phyloP scores from a whole-genome alignment of 108 stramenopile species.

The Poteriospumella lacustris region DNA sequence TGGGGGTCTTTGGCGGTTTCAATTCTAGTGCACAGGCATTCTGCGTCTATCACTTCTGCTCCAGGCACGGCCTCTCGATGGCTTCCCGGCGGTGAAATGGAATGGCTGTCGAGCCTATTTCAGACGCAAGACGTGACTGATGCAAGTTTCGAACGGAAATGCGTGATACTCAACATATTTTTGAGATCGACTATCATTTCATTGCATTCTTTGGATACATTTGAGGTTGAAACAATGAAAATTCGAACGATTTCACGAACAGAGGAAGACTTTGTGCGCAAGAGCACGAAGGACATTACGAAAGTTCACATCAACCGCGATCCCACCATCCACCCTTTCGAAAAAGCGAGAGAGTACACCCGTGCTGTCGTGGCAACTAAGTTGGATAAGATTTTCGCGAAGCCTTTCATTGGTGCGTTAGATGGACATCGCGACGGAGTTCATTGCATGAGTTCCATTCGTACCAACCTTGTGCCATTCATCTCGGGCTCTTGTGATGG shows the following conservation, averaged over 20 bases:
- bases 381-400: constrained; percentile 89
- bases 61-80: no score
- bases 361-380: constrained; percentile 89
- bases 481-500: constrained; percentile 89
- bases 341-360: constrained; percentile 68
- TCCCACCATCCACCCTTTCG: constrained; percentile 54
- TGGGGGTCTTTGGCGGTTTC: no score
- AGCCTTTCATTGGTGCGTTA: constrained; percentile 81
- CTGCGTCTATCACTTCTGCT: no score
- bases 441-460: constrained; percentile 64
- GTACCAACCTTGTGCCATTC: constrained; percentile 70
- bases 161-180: constrained; percentile 24
- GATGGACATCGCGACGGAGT: constrained; percentile 92
- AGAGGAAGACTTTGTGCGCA: constrained; percentile 48
- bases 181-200: constrained; percentile 16
- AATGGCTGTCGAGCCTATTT: no score
- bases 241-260: constrained; percentile 54
- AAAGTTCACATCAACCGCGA: constrained; percentile 52
- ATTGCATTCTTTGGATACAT: not conserved
- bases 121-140: no score
- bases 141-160: constrained; percentile 25
- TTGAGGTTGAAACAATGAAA: constrained; percentile 42
- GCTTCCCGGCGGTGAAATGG: no score
- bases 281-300: constrained; percentile 47
- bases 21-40: no score